Evolutionary conservation across 73 alveolate genomes (phyloP).

Genomic region (Uronychia binucleata): DNA sequence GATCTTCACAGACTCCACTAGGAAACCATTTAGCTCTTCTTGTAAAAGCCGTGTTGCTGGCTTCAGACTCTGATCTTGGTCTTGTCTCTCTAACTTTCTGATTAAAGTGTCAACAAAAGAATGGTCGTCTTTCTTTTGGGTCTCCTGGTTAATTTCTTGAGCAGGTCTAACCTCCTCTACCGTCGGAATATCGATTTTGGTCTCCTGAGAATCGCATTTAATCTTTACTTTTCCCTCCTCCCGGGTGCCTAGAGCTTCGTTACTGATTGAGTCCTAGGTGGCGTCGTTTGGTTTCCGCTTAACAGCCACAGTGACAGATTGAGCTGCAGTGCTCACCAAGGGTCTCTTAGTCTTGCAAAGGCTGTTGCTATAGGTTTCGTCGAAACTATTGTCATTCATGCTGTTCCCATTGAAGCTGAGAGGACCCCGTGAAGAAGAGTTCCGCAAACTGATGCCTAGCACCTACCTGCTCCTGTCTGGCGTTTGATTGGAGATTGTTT

Average conservation of each 20-base stretch:
- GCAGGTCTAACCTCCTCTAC: neutral
- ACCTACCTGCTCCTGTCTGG: neutral
- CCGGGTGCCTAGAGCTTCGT: neutral
- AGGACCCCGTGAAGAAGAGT: neutral
- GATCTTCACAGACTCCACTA: no score
- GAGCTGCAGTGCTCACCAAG: constrained; percentile 1
- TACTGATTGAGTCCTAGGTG: neutral
- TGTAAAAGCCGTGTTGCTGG: no score
- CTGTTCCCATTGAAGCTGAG: neutral
- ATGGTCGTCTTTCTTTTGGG: no score
- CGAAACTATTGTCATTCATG: neutral
- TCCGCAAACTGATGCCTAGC: neutral
- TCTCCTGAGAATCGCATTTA: neutral
- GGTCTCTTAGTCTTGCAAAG: neutral
- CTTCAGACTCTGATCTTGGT: no score
- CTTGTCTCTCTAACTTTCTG: no score
- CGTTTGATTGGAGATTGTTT: neutral
- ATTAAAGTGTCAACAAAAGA: no score
- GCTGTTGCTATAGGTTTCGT: neutral
- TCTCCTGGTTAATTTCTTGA: neutral
- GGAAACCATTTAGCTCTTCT: no score
- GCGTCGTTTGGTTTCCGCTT: neutral
- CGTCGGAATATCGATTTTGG: neutral
- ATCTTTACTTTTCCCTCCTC: no score
- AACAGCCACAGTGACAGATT: neutral